phyloP scores from a whole-genome alignment of 768 basidiomycete genomes.

The Lactifluus subvellereus region DNA sequence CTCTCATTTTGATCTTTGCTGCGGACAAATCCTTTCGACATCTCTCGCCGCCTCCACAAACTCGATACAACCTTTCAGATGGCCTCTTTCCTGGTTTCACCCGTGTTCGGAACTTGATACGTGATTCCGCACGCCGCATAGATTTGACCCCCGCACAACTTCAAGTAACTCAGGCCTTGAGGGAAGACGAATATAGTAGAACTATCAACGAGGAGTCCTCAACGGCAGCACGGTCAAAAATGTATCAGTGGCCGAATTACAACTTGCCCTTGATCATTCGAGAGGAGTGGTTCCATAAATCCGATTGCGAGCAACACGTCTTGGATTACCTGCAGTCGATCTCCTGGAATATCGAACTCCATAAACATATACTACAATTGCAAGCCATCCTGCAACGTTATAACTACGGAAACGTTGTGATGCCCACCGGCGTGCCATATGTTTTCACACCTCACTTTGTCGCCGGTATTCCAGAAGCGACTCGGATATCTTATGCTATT shows the following conservation, averaged over 20 bases:
- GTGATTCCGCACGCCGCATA: background rate
- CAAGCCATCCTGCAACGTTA: background rate
- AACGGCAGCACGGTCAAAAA: background rate
- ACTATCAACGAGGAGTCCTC: background rate
- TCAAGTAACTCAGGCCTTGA: background rate
- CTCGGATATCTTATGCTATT: background rate
- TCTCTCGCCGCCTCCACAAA: background rate
- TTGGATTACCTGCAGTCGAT: background rate
- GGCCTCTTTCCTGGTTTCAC: background rate
- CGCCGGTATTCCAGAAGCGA: background rate
- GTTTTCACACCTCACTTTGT: background rate
- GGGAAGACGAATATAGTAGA: background rate
- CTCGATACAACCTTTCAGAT: background rate
- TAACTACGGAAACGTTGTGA: background rate
- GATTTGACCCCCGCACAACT: background rate
- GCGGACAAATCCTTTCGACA: background rate
- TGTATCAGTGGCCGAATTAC: background rate
- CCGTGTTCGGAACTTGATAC: no score
- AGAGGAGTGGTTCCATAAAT: background rate
- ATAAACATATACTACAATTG: constrained; percentile 1
- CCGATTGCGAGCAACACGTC: background rate
- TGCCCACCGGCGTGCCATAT: background rate
- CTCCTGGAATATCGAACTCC: background rate
- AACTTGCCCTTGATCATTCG: background rate
- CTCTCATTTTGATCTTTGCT: background rate